Evolutionary conservation across 805 yeast genomes (phyloP).

Genomic region (fission yeast (Schizosaccharomyces pombe)): DNA sequence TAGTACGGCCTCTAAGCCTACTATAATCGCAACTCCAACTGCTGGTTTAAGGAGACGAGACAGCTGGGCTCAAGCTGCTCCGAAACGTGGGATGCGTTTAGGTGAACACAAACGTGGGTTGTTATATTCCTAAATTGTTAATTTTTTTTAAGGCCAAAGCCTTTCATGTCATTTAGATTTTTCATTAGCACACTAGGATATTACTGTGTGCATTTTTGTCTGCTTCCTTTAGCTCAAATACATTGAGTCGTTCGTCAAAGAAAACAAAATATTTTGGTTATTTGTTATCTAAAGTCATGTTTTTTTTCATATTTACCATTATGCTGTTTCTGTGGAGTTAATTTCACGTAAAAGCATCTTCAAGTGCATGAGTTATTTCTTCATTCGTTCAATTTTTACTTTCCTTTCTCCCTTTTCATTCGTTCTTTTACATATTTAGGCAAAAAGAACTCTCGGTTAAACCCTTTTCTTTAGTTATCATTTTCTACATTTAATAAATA

Average conservation of each 20-base stretch:
- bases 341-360: no score
- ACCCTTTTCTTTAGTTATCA: no score
- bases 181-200: background rate
- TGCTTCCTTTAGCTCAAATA: no score
- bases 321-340: no score
- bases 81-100: background rate
- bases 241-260: no score
- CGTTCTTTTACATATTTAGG: background rate
- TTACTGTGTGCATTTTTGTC: no score
- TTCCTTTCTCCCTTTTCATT: background rate
- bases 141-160: background rate
- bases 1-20: background rate
- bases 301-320: no score
- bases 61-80: background rate
- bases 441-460: background rate
- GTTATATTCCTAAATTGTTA: background rate
- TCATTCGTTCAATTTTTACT: background rate
- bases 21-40: background rate
- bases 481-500: no score
- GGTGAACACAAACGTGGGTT: background rate
- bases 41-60: background rate
- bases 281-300: no score
- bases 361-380: no score
- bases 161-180: background rate
- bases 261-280: no score